Base-by-base conservation (phyloP, 2,329 filamentous ascomycete species). In the Hirsutella rhossiliensis region DNA sequence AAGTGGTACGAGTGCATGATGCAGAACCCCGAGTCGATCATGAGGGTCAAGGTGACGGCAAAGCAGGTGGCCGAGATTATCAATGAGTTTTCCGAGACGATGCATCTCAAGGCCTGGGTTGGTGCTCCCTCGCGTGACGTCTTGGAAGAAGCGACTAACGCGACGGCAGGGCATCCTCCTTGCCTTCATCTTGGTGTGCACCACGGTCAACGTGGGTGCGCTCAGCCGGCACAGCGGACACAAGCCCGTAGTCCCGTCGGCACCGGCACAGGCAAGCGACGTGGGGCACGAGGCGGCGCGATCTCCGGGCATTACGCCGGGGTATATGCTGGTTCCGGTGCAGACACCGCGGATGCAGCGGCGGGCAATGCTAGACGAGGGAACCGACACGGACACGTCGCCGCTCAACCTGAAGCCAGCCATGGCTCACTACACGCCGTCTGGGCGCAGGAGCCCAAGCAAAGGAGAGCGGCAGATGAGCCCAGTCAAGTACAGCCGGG, bases 41-140 rank as follows among this genome's bases (percentile, higher is more conserved):
- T 86, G 52, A 74, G 82, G 32, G 83, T 90, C 37, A 83, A 82
- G 55, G 79, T 95, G 34, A 87, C 84, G 17, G 89, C 87, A 5
- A 83, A 86, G 56, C 92, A 89, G 23, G 84, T 96, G 58, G 90
- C 90, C 1, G 80, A 87, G 57, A 94, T 98, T 36, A 82, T 97
- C 62, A 96, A 97, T 60, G 83, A 84, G 55, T 96, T 97, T 61
- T 82, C 94, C 5, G 87, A 94, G 54, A 81, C 86, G 6, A 89
- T 97, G 62, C 87, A 84, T 50, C 83, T 87, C 63, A 96, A 96
- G 63, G 72, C 74, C 11, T 74, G 73, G 65, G 75, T 77, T 62
- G 51, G 71, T 61, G 18, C 12, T 37, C 34, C 34, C 9, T 17
- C 9, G 18, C 7, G 18, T 13, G 4, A 17, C 34, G 9, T 18